Evolutionary conservation across 768 basidiomycete species (phyloP), one percentile per base, ranked within the genome.

Genomic region (Chiua virens): DNA sequence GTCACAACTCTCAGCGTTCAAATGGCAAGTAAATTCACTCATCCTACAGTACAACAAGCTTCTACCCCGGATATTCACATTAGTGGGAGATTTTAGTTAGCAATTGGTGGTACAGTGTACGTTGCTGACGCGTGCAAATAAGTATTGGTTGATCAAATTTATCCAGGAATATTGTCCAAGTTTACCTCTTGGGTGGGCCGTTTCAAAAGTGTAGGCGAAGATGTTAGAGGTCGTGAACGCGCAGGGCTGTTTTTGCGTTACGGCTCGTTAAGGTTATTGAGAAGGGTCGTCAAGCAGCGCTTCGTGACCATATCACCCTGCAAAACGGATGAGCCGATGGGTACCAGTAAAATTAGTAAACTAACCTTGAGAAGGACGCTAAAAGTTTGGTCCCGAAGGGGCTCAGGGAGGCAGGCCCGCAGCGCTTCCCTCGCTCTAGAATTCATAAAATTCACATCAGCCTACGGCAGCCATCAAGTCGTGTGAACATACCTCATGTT

Each of bases 251-350:
- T 27, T 13, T 27, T 25, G 38, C 17, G 17, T 68, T 46, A 86
- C 54, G 81, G 78, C 67, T 90, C 89, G 56, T 85, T 86, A 57
- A 96, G 76, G 69, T 96, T 94, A 70, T 92, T 88, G 53, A 95
- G 79, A 28, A 96, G 79, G 28, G 92, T 94, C 42, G 90, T 89
- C 52, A 96, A 77, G 71, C 92, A 95, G 62, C 92, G 81, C 75
- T 95, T 96, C 23, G 97, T 99, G 58, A 98, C 97, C 86, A 96
- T 92, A 64, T 99, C 97, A 43, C 94, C 94, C 90, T 92, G 57
- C 9, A 18, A 25, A 32, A 18, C 11, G 17, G 38, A 42, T 69
- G 44, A 72, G 60, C 37, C 11, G 25, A 9, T 18, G 17, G 6
- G 38, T 13, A 32, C 4, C 32, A 30, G 27, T 27, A 49, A 32